Base-by-base conservation (phyloP, 352 stramenopile species). In the Albugo laibachii region DNA sequence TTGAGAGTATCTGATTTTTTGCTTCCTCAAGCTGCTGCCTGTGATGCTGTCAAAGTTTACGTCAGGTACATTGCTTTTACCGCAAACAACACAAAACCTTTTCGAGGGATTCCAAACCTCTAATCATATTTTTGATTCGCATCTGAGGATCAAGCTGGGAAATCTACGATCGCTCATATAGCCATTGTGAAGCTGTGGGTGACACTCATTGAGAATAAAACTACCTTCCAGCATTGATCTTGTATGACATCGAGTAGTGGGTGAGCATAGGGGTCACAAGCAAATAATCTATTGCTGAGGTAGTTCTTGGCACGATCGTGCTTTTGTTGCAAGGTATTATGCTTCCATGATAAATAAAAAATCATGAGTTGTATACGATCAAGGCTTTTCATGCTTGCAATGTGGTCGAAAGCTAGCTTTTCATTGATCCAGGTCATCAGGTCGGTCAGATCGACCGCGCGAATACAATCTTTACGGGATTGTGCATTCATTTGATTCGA, bases 341-440 rank as follows among this genome's bases (percentile, higher is more conserved):
- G 61, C 31, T 80, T 82, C 71, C 71, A 84, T 6, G 65, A 79
- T 39, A 79, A 69, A 48, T 82, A 84, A 48, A 82, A 84, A 14
- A 84, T 54, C 50, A 84, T 68, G 15, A 66, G 62, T 49, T 84
- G 66, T 14, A 83, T 73, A 51, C 66, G 69, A 43, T 73, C 52
- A 1, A 84, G 48, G 0, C 69, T 66, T 4, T 62, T 49, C 66
- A 84, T 82, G 14, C 41, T 68, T 3, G 69, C 77, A 65, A 84
- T 82, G 47, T 72, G 57, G 55, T 82, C 72, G 44, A 84, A 84
- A 11, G 65, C 72, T 5, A 64, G 59, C 56, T 82, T 84, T 35
- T 84, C 69, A 18, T 68, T 49, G n/a, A 84, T 52, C 72, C 72
- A 82, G 16, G 50, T 59, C 11, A 54, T 45, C 16, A 80, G 43